A percentile compares a stretch with the other conserved stretches of the same genome.
Evolutionary conservation across 148 eudicot genomes (phyloP).

Genomic region (Chenopodium suecicum): DNA sequence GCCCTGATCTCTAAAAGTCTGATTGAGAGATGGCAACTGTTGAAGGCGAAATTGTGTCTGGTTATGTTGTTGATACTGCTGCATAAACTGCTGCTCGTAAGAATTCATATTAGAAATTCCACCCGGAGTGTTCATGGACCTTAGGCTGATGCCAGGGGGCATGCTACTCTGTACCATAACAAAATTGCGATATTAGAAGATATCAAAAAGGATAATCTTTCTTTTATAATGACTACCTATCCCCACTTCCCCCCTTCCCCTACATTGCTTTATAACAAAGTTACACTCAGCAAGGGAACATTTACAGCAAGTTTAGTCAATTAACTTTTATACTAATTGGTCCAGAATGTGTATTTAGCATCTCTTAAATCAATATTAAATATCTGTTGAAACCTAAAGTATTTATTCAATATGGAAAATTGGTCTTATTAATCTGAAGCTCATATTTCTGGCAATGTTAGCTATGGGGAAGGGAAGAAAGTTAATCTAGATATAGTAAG

Average conservation of each 20-base stretch:
- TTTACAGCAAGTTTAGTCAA: background rate
- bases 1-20: conserved; percentile 74
- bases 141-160: conserved; percentile 31
- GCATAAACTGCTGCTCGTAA: conserved; percentile 59
- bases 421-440: background rate
- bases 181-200: conserved; percentile 6
- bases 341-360: background rate
- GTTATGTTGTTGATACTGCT: conserved; percentile 80
- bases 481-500: background rate
- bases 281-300: background rate
- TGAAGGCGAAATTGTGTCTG: conserved; percentile 78
- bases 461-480: background rate
- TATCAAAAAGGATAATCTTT: background rate
- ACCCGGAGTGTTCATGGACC: conserved; percentile 34
- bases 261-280: background rate
- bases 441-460: background rate
- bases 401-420: background rate
- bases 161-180: conserved; percentile 27
- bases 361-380: background rate
- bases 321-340: background rate
- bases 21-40: conserved; percentile 67
- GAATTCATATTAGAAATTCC: conserved; percentile 32
- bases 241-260: too few species aligned
- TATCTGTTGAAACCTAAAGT: background rate
- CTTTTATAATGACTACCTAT: background rate